A percentile compares a stretch with the other conserved stretches of the same genome.
phyloP scores from a whole-genome alignment of 352 stramenopile genomes.

The Phytophthora pseudosyringae region DNA sequence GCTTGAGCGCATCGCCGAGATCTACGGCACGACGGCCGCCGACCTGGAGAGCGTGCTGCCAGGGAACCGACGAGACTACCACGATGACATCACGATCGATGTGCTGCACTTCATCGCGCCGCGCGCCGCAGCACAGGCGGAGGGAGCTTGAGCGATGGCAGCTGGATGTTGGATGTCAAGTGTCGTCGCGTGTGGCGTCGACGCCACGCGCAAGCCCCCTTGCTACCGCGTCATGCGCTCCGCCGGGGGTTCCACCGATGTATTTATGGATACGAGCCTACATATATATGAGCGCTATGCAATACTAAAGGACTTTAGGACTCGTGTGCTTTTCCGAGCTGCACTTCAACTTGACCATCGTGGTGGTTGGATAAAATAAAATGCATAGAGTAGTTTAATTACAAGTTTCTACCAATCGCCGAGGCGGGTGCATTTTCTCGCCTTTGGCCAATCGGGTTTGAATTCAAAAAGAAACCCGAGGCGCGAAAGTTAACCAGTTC shows the following conservation, averaged over 20 bases:
- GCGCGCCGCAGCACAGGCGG: conserved; percentile 10
- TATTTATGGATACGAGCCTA: conserved; percentile 34
- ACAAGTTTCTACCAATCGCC: conserved; percentile 16
- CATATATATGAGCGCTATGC: conserved; percentile 1
- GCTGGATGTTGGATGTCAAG: conserved; percentile 23
- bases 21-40: conserved; percentile 52
- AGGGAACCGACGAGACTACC: conserved; percentile 67
- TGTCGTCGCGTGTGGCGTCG: conserved; percentile 4
- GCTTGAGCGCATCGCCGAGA: conserved; percentile 59
- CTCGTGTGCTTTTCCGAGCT: background rate
- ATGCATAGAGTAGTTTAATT: background rate
- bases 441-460: conserved; percentile 32
- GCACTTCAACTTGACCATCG: conserved; percentile 8
- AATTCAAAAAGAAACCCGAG: conserved; percentile 34
- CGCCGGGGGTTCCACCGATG: background rate
- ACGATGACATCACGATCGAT: conserved; percentile 80
- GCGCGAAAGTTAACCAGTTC: conserved; percentile 27
- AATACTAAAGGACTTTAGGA: conserved; percentile 24
- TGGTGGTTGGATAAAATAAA: conserved; percentile 3
- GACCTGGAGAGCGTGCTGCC: conserved; percentile 65
- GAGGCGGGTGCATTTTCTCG: conserved; percentile 16
- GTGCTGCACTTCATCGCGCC: conserved; percentile 68
- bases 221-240: background rate
- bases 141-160: conserved; percentile 19
- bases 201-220: background rate